These are phyloP conservation scores for Chernovozyma aurita DNA, from an alignment of 1,139 yeast species.

Conservation along the genomic window DNA sequence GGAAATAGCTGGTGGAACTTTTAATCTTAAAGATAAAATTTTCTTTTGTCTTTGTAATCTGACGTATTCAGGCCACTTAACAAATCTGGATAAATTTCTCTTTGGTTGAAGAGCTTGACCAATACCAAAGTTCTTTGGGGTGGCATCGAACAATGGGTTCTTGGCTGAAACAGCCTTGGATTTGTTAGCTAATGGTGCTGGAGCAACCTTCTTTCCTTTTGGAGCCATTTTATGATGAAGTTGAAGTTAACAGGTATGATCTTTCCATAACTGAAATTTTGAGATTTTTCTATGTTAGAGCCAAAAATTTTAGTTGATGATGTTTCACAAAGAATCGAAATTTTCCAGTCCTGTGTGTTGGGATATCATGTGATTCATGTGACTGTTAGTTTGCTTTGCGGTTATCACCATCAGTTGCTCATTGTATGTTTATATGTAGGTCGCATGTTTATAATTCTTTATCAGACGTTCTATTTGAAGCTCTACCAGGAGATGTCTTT, in stretches of 20 bases:
- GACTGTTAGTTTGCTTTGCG: background rate
- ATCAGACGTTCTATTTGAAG: no score
- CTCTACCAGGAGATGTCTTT: no score
- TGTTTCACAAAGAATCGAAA: background rate
- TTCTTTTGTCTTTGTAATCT: conserved; percentile 86
- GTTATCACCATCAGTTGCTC: no score
- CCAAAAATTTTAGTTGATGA: background rate
- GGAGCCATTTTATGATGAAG: conserved; percentile 35
- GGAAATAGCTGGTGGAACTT: conserved; percentile 97
- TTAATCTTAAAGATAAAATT: conserved; percentile 88
- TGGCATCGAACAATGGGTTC: conserved; percentile 81
- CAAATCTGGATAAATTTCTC: conserved; percentile 93
- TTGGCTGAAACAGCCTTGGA: conserved; percentile 38
- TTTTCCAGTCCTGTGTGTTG: background rate
- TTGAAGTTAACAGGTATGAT: background rate
- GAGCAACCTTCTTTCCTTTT: conserved; percentile 79
- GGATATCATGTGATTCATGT: background rate
- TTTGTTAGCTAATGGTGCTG: conserved; percentile 71
- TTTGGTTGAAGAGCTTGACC: conserved; percentile 95
- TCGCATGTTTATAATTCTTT: no score
- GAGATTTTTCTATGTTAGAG: background rate
- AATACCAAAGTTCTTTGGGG: conserved; percentile 93
- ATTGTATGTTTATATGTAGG: no score
- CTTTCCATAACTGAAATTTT: background rate
- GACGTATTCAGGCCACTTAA: conserved; percentile 98